Base-by-base conservation (phyloP, 2,329 filamentous ascomycete species). In the Phoma sp. region DNA sequence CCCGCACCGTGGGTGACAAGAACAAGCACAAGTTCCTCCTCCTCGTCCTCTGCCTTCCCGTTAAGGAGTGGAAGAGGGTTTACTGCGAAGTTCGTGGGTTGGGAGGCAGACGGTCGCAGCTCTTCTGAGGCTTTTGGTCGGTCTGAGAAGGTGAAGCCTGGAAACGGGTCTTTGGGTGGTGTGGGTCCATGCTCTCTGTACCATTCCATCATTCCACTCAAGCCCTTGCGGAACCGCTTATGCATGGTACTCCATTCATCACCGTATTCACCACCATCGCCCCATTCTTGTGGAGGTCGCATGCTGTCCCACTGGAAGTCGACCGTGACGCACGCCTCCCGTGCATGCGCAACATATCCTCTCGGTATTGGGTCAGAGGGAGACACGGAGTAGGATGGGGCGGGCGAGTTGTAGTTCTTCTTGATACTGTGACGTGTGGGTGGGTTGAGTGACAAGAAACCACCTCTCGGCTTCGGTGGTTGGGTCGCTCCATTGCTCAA, bases 181-280 rank as follows among this genome's bases (percentile, higher is more conserved):
- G 68, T 52, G 2, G 61, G 74, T 2, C 78, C 59, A 74, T 86
- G 66, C 71, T 81, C 76, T 47, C 78, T 77, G 71, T 99, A 99
- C 91, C 92, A 98, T 54, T 89, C 83, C 11, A 97, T 80, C 78
- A 97, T 84, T 37, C 86, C 85, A 61, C 90, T 87, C 32, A 97
- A 75, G 1, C 93, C 93, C 57, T 82, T 85, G 30, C 92, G 84
- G 67, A 98, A 96, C 18, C 95, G 85, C 70, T 88, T 88, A 75
- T 99, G 95, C 95, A 99, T 98, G 3, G 87, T 82, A 25, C 91
- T 90, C 95, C 95, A 99, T 75, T 98, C 95, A 75, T 99, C 95
- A 1, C 91, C 92, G 65, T 91, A 90, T 36, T 88, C 84, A 32
- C 93, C 95, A 9, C 93, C 93, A 66, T 92, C 87, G 6, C 93